A percentile compares a stretch with the other conserved stretches of the same genome.
Conservation (phyloP, 345 rosid genomes). For the Zanthoxylum bungeanum region DNA sequence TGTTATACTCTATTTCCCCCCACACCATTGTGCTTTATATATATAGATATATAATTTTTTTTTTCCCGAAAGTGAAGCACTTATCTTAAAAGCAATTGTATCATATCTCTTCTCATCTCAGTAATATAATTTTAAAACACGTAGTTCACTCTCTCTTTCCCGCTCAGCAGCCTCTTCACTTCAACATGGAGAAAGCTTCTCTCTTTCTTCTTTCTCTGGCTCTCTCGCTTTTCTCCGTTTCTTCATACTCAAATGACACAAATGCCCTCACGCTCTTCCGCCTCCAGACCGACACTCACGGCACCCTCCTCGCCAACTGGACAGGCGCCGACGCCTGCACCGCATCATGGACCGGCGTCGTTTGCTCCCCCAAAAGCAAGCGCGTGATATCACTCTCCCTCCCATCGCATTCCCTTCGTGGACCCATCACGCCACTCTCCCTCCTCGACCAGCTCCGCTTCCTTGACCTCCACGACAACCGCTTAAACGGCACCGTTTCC, state of each 20-base stretch:
- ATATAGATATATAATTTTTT: too few relatives aligned
- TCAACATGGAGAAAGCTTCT: conserved; percentile 26
- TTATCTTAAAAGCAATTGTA: not conserved
- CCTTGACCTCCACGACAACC: conserved; percentile 82
- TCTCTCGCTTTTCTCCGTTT: conserved; percentile 12
- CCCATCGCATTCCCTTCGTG: conserved; percentile 70
- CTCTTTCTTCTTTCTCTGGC: conserved; percentile 10
- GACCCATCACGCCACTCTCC: conserved; percentile 66
- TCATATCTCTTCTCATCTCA: not conserved
- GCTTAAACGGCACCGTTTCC: conserved; percentile 66
- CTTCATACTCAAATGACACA: conserved; percentile 54
- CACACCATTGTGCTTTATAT: too few relatives aligned
- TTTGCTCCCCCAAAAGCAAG: conserved; percentile 47
- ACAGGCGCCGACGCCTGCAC: conserved; percentile 65
- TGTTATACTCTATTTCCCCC: too few relatives aligned
- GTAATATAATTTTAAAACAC: conserved; percentile 19
- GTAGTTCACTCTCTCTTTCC: conserved; percentile 45
- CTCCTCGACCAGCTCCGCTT: conserved; percentile 75
- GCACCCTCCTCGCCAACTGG: conserved; percentile 78
- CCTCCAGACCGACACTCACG: conserved; percentile 74
- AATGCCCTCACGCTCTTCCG: conserved; percentile 76
- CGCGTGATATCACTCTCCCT: conserved; percentile 59
- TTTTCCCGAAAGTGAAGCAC: too few relatives aligned
- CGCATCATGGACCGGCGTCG: conserved; percentile 71
- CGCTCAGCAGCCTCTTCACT: conserved; percentile 25